Evolutionary conservation across 2,329 filamentous ascomycete genomes (phyloP).

Genomic region (Didymella keratinophila): DNA sequence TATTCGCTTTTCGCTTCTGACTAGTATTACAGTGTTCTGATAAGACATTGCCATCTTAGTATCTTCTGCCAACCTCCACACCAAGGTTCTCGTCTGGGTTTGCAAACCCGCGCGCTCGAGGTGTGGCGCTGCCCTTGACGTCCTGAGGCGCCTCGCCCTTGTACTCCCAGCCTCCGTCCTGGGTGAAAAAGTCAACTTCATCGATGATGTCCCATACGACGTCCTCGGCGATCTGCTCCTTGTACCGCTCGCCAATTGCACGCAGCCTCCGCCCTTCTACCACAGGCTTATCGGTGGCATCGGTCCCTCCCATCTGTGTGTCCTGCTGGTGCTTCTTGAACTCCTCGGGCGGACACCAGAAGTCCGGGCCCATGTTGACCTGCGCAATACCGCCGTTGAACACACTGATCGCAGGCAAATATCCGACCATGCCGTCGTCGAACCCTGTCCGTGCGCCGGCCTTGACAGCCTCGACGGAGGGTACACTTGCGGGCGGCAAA

Average conservation of each 20-base stretch:
- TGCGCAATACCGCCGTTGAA: conserved; percentile 92
- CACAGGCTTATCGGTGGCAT: not conserved
- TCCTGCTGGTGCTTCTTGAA: not conserved
- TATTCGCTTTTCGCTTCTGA: not conserved
- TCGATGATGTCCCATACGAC: conserved; percentile 92
- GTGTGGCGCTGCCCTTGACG: conserved; percentile 46
- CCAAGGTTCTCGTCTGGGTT: conserved; percentile 50
- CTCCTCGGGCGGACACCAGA: conserved; percentile 78
- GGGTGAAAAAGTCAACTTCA: conserved; percentile 88
- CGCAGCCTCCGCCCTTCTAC: conserved; percentile 54
- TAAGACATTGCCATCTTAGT: conserved; percentile 23
- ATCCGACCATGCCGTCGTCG: conserved; percentile 94
- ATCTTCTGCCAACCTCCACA: conserved; percentile 47
- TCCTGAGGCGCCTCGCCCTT: conserved; percentile 46
- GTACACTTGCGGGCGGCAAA: conserved; percentile 84
- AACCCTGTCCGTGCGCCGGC: conserved; percentile 83
- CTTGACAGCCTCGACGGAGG: conserved; percentile 71
- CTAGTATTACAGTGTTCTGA: not conserved
- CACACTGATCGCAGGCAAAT: conserved; percentile 91
- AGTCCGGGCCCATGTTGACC: conserved; percentile 92
- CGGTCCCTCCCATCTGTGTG: not conserved
- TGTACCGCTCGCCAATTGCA: conserved; percentile 79
- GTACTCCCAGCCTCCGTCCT: conserved; percentile 64
- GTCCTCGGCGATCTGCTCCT: conserved; percentile 94
- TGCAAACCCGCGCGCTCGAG: conserved; percentile 48